Base-by-base conservation (phyloP, 768 basidiomycete species). In the Boletellus ananiceps region DNA sequence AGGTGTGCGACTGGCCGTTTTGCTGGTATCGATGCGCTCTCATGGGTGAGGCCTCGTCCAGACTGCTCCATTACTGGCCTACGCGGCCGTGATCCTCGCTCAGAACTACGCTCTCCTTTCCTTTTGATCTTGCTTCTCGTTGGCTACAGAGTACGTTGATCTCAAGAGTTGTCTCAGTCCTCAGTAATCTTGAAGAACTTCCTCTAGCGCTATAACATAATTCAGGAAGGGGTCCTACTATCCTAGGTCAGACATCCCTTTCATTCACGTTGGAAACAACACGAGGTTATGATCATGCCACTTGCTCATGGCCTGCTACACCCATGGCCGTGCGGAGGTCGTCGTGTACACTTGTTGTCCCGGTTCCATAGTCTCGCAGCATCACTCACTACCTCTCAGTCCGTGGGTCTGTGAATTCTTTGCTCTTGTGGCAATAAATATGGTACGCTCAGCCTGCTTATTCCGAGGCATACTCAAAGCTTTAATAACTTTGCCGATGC, bases 161-260 rank as follows among this genome's bases (percentile, higher is more conserved):
- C n/a, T 14, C 16, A 33, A 29, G 8, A 9, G 0, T 25, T 19
- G 40, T 18, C 11, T 34, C 27, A 18, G 25, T 31, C 8, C 23
- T 32, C 6, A 16, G 9, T 29, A 6, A 25, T 40, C 48, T 44
- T 11, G 5, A 53, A 31, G 34, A 11, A 11, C 25, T 8, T 19
- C 16, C 39, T 44, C 27, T 37, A 41, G 23, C 14, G 15, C n/a
- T 36, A n/a, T n/a, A n/a, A n/a, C n/a, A n/a, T n/a, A n/a, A n/a
- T n/a, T 44, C 12, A 18, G 45, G 34, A 11, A 27, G 37, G 15
- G 19, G 25, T 40, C 33, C 29, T 7, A 2, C n/a, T 29, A 43
- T 23, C 40, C 38, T 18, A 61, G 57, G 60, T 61, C 35, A 57
- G 44, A 32, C 19, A 25, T 36, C 32, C 18, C 29, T 57, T 33